Evolutionary conservation across 148 eudicot species (phyloP).

Genomic region (Amaranthus palmeri): DNA sequence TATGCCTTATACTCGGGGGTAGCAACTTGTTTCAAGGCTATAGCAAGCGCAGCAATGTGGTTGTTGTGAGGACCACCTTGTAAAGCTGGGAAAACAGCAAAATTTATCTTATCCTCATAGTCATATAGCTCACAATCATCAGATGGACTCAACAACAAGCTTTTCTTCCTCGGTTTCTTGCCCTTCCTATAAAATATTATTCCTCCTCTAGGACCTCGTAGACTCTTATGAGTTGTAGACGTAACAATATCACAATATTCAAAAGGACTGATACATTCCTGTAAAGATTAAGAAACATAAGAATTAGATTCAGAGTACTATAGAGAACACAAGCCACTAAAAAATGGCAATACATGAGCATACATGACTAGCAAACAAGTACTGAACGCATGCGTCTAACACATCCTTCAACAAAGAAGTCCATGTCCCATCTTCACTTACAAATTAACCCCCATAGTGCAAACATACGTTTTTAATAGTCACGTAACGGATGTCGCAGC

Average conservation of each 20-base stretch:
- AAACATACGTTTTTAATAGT: not conserved
- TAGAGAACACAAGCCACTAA: not conserved
- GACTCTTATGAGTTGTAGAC: conserved; percentile 94
- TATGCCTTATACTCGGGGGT: conserved; percentile 78
- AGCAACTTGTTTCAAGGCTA: conserved; percentile 87
- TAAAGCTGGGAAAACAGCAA: conserved; percentile 89
- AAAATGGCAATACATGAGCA: not conserved
- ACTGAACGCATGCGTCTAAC: not conserved
- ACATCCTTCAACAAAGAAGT: not conserved
- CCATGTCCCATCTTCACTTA: not conserved
- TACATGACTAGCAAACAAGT: not conserved
- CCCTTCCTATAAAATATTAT: conserved; percentile 90
- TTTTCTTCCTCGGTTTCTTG: conserved; percentile 60
- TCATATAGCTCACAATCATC: conserved; percentile 75
- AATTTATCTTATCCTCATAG: conserved; percentile 88
- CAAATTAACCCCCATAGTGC: too few species aligned
- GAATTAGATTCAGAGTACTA: not conserved
- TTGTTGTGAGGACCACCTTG: conserved; percentile 99
- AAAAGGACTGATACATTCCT: conserved; percentile 86
- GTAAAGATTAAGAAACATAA: conserved; percentile 10
- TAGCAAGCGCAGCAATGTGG: conserved; percentile 94
- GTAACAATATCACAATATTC: conserved; percentile 92
- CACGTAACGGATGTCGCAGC: not conserved
- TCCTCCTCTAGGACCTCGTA: conserved; percentile 98
- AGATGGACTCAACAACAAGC: conserved; percentile 53